These are phyloP conservation scores for Epicoccum nigrum DNA, from an alignment of 2,329 filamentous ascomycete genomes.

Conservation along the genomic window DNA sequence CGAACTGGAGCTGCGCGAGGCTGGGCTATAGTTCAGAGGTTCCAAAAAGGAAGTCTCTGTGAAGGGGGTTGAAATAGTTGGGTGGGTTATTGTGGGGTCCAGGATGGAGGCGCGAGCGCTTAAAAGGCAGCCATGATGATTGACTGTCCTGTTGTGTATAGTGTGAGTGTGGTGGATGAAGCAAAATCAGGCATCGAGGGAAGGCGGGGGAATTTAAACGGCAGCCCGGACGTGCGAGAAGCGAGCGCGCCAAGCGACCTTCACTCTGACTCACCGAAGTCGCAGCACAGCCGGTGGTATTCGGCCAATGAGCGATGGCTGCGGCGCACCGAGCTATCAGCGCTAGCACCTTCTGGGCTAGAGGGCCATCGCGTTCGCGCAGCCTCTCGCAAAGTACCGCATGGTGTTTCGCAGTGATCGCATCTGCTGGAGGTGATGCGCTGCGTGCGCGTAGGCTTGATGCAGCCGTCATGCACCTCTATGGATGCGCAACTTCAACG, in stretches of 20 bases:
- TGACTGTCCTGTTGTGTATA: slow-evolving; percentile 40
- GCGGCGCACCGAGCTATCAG: slow-evolving; percentile 7
- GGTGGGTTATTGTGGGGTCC: slow-evolving; percentile 33
- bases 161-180: slow-evolving; percentile 31
- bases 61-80: slow-evolving; percentile 34
- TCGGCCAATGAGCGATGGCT: slow-evolving; percentile 9
- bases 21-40: slow-evolving; percentile 70
- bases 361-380: slow-evolving; percentile 15
- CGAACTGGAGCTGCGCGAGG: slow-evolving; percentile 64
- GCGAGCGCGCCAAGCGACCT: slow-evolving; percentile 27
- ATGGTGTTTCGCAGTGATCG: slow-evolving; percentile 12
- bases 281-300: slow-evolving; percentile 8
- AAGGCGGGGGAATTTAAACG: slow-evolving; percentile 33
- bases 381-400: slow-evolving; percentile 15
- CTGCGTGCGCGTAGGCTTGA: background rate
- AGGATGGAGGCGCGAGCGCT: slow-evolving; percentile 40
- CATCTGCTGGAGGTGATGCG: background rate
- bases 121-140: slow-evolving; percentile 49
- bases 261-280: slow-evolving; percentile 23
- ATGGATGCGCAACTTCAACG: background rate
- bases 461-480: slow-evolving; percentile 4
- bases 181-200: slow-evolving; percentile 42
- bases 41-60: slow-evolving; percentile 51
- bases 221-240: slow-evolving; percentile 21
- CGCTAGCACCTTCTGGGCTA: slow-evolving; percentile 8